These are phyloP conservation scores for Asclepias syriaca DNA, from an alignment of 257 asterid genomes.

Conservation along the genomic window DNA sequence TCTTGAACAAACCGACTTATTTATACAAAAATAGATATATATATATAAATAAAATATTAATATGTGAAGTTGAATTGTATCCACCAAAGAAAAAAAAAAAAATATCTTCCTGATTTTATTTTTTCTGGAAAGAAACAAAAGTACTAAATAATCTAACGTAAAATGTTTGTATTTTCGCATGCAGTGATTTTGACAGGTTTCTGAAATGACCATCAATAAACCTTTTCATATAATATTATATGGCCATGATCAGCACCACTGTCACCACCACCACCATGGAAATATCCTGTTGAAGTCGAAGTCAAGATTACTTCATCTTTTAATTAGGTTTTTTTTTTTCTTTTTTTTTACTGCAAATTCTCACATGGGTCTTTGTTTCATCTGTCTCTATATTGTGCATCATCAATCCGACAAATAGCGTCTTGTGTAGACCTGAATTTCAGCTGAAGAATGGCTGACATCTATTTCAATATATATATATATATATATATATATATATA, in stretches of 20 bases:
- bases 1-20: too few species aligned
- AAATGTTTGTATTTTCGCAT: not conserved
- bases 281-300: not conserved
- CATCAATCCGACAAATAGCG: conserved; percentile 12
- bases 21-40: too few species aligned
- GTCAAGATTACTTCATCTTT: conserved; percentile 1
- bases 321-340: not conserved
- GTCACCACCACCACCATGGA: not conserved
- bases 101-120: not conserved
- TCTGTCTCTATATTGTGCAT: conserved; percentile 7
- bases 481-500: not conserved
- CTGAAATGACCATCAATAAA: not conserved
- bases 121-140: not conserved
- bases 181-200: conserved; percentile 1
- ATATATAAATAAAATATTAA: too few species aligned
- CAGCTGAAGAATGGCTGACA: conserved; percentile 5
- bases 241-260: not conserved
- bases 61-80: not conserved
- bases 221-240: too few species aligned
- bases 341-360: not conserved
- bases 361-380: conserved; percentile 1
- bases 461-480: not conserved
- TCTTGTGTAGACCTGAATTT: not conserved
- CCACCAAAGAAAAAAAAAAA: not conserved
- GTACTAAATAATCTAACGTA: not conserved